A percentile compares a stretch with the other conserved stretches of the same genome.
Conservation (phyloP, 441 rosid species). For the Francoa sonchifolia region DNA sequence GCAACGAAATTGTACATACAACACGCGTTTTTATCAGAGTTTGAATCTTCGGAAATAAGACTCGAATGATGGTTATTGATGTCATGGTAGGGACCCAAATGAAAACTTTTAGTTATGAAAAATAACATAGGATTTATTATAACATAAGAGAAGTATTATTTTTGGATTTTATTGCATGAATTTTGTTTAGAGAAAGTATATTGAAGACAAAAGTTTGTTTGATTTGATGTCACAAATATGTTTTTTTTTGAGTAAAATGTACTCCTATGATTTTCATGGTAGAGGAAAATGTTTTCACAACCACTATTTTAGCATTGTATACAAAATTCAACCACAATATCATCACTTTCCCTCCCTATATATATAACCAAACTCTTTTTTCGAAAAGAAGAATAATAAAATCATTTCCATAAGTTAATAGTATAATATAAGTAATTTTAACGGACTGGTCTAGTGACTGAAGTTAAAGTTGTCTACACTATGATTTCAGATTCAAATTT, state of each 20-base stretch:
- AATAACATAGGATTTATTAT: slow-evolving; percentile 4
- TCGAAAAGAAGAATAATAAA: too few relatives aligned
- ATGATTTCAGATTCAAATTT: too few relatives aligned
- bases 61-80: too few relatives aligned
- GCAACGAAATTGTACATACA: slow-evolving; percentile 23
- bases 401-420: too few relatives aligned
- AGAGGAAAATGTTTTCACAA: slow-evolving; percentile 19
- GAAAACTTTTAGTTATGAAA: too few relatives aligned
- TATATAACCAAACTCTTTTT: not conserved
- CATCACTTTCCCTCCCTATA: not conserved
- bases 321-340: not conserved
- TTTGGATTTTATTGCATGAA: slow-evolving; percentile 21
- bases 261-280: slow-evolving; percentile 33
- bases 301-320: too few relatives aligned
- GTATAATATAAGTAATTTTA: too few relatives aligned
- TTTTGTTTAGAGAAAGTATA: slow-evolving; percentile 12
- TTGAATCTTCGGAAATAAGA: too few relatives aligned
- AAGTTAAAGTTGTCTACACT: too few relatives aligned
- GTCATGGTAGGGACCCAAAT: too few relatives aligned
- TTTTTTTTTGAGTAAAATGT: slow-evolving; percentile 77
- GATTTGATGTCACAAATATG: slow-evolving; percentile 55
- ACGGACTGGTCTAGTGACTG: too few relatives aligned
- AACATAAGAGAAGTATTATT: not conserved
- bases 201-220: slow-evolving; percentile 37
- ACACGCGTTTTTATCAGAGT: slow-evolving; percentile 17